phyloP scores from a whole-genome alignment of 2,329 filamentous ascomycete species.

The Allantophomopsis lycopodina region DNA sequence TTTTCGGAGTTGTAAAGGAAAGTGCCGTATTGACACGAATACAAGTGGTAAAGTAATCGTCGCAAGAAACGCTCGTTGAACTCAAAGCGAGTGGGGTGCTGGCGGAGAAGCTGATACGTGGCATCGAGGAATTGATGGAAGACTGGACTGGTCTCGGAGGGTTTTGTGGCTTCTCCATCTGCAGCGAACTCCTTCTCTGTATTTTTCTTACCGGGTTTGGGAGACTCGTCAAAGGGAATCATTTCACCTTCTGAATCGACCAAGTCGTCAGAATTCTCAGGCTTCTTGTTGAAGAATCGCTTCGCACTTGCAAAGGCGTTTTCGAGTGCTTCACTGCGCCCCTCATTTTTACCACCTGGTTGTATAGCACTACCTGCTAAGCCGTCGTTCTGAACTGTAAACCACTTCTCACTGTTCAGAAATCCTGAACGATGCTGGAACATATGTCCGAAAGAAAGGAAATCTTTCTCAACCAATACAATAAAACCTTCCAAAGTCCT shows the following conservation, averaged over 20 bases:
- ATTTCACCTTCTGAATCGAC: conserved; percentile 36
- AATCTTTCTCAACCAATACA: conserved; percentile 90
- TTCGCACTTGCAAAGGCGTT: conserved; percentile 75
- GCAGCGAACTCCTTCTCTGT: conserved; percentile 22
- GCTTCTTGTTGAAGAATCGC: conserved; percentile 77
- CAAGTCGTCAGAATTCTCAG: conserved; percentile 48
- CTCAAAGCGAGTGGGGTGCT: conserved; percentile 81
- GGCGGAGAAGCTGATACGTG: conserved; percentile 77
- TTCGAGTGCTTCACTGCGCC: conserved; percentile 60
- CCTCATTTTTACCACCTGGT: conserved; percentile 36
- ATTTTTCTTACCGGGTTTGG: conserved; percentile 22
- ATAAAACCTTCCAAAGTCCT: conserved; percentile 91
- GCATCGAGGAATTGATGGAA: conserved; percentile 97
- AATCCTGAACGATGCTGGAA: conserved; percentile 87
- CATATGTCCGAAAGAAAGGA: conserved; percentile 96
- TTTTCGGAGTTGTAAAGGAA: conserved; percentile 95
- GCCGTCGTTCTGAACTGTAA: conserved; percentile 70
- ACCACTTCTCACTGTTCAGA: conserved; percentile 88
- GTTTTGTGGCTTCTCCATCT: conserved; percentile 58
- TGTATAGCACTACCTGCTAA: conserved; percentile 50
- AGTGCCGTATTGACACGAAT: conserved; percentile 93
- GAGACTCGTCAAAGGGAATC: conserved; percentile 13
- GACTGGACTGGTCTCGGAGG: conserved; percentile 88
- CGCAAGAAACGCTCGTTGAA: conserved; percentile 91
- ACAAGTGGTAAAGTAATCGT: conserved; percentile 80